Percentiles rank a stretch among this genome's conserved stretches.
Evolutionary conservation across 2,329 filamentous ascomycete genomes (phyloP).

Genomic region (Gaeumannomyces sp.): DNA sequence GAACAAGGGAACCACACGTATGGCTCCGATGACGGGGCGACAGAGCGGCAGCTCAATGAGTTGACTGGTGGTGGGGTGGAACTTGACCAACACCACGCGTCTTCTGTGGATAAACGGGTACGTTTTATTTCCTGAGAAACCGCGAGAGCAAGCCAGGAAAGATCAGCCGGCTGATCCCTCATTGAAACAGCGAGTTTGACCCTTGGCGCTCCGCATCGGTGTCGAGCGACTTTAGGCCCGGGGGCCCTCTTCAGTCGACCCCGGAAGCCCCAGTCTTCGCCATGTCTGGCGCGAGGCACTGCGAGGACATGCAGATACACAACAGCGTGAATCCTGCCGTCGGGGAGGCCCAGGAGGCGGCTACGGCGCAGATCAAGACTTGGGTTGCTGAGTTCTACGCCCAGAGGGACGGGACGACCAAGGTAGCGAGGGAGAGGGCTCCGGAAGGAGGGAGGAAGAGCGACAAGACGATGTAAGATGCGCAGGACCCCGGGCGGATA

Average conservation of each 20-base stretch:
- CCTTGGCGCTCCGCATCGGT: conserved; percentile 35
- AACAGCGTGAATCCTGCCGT: conserved; percentile 43
- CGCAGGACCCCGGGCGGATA: neutral
- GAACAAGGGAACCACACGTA: conserved; percentile 41
- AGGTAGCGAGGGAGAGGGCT: neutral
- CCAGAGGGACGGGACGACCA: conserved; percentile 2
- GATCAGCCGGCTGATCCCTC: conserved; percentile 13
- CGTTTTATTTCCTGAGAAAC: conserved; percentile 9
- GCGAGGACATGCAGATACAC: conserved; percentile 39
- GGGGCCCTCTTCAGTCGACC: conserved; percentile 28
- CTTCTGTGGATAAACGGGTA: conserved; percentile 52
- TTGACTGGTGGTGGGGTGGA: conserved; percentile 54
- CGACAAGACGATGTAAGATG: no score
- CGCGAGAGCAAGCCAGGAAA: no score
- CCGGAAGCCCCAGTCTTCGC: conserved; percentile 27
- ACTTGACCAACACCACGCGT: conserved; percentile 40
- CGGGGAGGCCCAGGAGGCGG: conserved; percentile 36
- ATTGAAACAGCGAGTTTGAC: conserved; percentile 44
- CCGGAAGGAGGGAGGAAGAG: neutral
- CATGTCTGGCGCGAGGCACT: conserved; percentile 32
- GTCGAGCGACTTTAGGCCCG: conserved; percentile 29
- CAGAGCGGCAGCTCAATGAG: conserved; percentile 41
- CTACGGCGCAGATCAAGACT: conserved; percentile 42
- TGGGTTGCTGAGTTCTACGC: conserved; percentile 47
- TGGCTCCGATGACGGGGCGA: conserved; percentile 37